A percentile compares a stretch with the other conserved stretches of the same genome.
Evolutionary conservation across 2,329 filamentous ascomycete species (phyloP).

Genomic region (Penicillium sp.): DNA sequence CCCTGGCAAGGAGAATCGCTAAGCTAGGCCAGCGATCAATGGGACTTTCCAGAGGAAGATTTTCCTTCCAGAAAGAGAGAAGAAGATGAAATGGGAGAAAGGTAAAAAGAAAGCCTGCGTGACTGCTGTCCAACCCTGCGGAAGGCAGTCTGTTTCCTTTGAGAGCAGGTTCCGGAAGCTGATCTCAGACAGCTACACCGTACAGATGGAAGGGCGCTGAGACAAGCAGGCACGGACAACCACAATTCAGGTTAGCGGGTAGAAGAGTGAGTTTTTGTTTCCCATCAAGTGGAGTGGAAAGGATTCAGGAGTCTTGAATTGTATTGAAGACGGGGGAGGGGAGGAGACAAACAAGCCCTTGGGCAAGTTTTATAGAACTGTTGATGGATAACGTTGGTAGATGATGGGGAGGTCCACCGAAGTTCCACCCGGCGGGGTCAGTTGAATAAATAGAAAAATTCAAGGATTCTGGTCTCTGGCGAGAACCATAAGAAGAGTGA

Average conservation of each 20-base stretch:
- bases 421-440: constrained; percentile 3
- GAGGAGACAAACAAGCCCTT: neutral
- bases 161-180: constrained; percentile 12
- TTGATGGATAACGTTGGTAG: neutral
- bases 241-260: constrained; percentile 15
- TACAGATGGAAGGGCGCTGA: constrained; percentile 16
- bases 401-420: constrained; percentile 2
- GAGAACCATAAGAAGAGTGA: neutral
- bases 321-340: constrained; percentile 8
- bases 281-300: neutral
- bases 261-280: neutral
- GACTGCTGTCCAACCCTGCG: constrained; percentile 15
- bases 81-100: constrained; percentile 24
- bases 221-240: constrained; percentile 20
- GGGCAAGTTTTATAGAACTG: neutral
- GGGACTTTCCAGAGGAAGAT: constrained; percentile 9
- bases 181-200: constrained; percentile 22
- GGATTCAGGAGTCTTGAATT: neutral
- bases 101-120: constrained; percentile 15
- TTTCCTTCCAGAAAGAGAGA: constrained; percentile 25
- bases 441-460: neutral
- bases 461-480: too few species aligned
- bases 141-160: constrained; percentile 11
- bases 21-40: constrained; percentile 8
- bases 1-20: neutral